These are phyloP conservation scores for Sporothrix pseudoabietina DNA, from an alignment of 2,329 filamentous ascomycete species.

Conservation along the genomic window DNA sequence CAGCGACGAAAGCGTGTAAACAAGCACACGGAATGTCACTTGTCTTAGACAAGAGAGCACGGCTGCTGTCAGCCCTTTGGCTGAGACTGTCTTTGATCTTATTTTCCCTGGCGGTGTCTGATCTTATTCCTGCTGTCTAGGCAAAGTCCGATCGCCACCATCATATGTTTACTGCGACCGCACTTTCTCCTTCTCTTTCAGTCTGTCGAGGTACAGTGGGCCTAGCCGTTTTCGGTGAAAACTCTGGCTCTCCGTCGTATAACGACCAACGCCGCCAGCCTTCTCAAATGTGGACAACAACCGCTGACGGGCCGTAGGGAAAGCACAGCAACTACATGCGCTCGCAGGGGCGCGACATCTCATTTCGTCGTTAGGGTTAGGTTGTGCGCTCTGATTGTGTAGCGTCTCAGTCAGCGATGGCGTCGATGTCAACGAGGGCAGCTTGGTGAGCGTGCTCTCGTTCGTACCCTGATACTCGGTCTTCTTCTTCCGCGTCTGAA, in stretches of 20 bases:
- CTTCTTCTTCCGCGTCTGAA: too few relatives aligned
- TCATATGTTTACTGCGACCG: background rate
- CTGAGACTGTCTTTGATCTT: background rate
- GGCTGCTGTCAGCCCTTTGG: background rate
- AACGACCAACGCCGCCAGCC: too few relatives aligned
- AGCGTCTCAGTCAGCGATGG: too few relatives aligned
- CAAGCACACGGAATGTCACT: background rate
- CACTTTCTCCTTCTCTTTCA: background rate
- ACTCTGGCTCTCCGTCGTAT: background rate
- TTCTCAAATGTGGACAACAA: too few relatives aligned
- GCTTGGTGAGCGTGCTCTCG: too few relatives aligned
- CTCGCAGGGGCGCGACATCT: too few relatives aligned
- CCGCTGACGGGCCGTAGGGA: too few relatives aligned
- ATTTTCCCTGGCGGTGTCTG: background rate
- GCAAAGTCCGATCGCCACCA: slow-evolving; percentile 5
- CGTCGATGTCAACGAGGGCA: too few relatives aligned
- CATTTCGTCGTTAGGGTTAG: too few relatives aligned
- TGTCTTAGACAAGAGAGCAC: background rate
- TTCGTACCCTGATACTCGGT: too few relatives aligned
- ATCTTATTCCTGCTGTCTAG: background rate
- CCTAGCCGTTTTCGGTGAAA: slow-evolving; percentile 1
- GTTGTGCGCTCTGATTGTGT: too few relatives aligned
- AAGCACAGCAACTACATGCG: too few relatives aligned
- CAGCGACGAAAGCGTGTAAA: background rate
- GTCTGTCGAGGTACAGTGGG: background rate